phyloP scores from a whole-genome alignment of 2,329 filamentous ascomycete species.

The Aspergillus sp. region DNA sequence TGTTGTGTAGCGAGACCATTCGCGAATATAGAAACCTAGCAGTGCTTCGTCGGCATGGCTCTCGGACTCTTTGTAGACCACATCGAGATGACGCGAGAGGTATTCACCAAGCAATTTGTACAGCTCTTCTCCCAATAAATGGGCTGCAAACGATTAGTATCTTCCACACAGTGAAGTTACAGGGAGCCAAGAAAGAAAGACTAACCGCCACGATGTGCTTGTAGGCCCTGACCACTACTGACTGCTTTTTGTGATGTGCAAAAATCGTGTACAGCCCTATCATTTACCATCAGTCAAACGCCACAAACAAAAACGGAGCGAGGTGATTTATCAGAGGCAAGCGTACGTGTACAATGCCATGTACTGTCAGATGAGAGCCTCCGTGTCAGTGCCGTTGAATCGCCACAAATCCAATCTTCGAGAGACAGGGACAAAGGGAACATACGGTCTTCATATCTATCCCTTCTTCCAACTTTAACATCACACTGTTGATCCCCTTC shows the following conservation, averaged over 20 bases:
- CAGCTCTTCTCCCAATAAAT: conserved; percentile 89
- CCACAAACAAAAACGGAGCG: conserved; percentile 16
- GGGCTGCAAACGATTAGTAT: conserved; percentile 49
- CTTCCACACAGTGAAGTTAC: background rate
- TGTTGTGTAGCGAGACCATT: conserved; percentile 93
- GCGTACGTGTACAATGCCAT: conserved; percentile 88
- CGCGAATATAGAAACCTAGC: conserved; percentile 84
- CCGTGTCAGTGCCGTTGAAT: background rate
- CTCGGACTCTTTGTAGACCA: conserved; percentile 63
- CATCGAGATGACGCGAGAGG: conserved; percentile 66
- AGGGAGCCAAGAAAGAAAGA: conserved; percentile 3
- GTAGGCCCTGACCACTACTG: conserved; percentile 44
- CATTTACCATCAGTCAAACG: conserved; percentile 8
- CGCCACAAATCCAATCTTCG: background rate
- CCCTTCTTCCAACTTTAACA: conserved; percentile 83
- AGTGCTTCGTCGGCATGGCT: conserved; percentile 83
- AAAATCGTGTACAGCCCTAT: conserved; percentile 90
- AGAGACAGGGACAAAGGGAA: conserved; percentile 4
- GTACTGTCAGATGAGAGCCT: conserved; percentile 45
- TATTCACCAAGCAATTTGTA: conserved; percentile 88
- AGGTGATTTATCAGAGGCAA: background rate
- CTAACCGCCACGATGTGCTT: conserved; percentile 64
- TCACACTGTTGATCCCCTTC: conserved; percentile 80
- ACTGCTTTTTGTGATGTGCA: conserved; percentile 96
- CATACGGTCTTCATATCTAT: conserved; percentile 83